Evolutionary conservation across 176 grass and related monocot species (phyloP).

Genomic region (Carex littledalei): DNA sequence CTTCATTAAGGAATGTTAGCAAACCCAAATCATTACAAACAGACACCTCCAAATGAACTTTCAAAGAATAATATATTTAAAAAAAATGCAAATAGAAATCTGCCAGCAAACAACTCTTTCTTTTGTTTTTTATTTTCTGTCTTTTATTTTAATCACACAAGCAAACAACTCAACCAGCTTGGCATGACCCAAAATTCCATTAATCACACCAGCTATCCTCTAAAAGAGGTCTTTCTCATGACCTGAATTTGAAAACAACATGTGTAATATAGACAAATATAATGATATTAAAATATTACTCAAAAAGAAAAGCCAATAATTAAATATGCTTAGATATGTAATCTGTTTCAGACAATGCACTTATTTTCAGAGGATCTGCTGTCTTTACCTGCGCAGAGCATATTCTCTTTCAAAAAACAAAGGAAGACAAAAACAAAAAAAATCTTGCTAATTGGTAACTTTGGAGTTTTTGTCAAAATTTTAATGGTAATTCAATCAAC

Average conservation of each 20-base stretch:
- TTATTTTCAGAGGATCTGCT: slow-evolving; percentile 1
- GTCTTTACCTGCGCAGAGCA: background rate
- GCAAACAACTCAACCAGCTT: slow-evolving; percentile 51
- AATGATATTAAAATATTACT: slow-evolving; percentile 1
- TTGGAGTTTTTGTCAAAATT: slow-evolving; percentile 1
- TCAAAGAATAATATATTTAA: background rate
- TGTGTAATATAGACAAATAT: background rate
- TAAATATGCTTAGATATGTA: slow-evolving; percentile 14
- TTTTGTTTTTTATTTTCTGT: background rate
- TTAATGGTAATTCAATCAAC: background rate
- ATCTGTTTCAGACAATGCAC: slow-evolving; percentile 4
- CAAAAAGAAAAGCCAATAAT: slow-evolving; percentile 16
- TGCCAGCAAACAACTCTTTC: slow-evolving; percentile 42
- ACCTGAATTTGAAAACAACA: slow-evolving; percentile 8
- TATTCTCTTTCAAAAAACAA: background rate
- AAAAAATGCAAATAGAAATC: background rate
- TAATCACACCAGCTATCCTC: background rate
- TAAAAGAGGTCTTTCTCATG: slow-evolving; percentile 31
- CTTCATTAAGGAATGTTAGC: slow-evolving; percentile 14
- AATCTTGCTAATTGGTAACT: background rate
- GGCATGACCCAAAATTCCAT: slow-evolving; percentile 22
- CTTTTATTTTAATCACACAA: slow-evolving; percentile 8
- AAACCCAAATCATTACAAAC: slow-evolving; percentile 22
- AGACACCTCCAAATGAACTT: slow-evolving; percentile 20
- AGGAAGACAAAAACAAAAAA: background rate